Conservation (phyloP, 176 grass and related monocot species). For the Oryza glaberrima region DNA sequence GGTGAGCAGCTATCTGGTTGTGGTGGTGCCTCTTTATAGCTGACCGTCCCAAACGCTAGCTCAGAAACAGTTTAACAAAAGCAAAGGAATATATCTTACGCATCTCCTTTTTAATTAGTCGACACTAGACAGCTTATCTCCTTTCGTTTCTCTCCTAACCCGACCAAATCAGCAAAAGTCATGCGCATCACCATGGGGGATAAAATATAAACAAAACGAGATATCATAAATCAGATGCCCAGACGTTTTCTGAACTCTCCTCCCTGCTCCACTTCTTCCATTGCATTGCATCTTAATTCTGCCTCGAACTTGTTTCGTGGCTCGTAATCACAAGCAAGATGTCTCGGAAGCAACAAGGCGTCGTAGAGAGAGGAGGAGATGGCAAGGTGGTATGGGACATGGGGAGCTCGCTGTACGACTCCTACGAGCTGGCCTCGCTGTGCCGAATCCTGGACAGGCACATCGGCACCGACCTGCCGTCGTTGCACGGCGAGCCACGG, state of each 20-base stretch:
- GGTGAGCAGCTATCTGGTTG: conserved; percentile 32
- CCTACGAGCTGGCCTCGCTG: conserved; percentile 71
- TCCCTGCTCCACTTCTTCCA: background rate
- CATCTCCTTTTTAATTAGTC: background rate
- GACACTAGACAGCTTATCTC: background rate
- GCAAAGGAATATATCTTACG: background rate
- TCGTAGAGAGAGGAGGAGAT: background rate
- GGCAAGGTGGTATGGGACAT: conserved; percentile 55
- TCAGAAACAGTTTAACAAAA: background rate
- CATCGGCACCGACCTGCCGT: conserved; percentile 32
- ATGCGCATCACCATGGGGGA: background rate
- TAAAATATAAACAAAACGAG: background rate
- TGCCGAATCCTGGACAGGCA: conserved; percentile 54
- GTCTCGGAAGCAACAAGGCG: conserved; percentile 16
- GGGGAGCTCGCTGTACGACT: conserved; percentile 78
- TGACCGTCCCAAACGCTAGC: conserved; percentile 19
- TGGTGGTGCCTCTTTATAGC: background rate
- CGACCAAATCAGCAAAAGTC: conserved; percentile 2
- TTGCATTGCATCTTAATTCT: background rate
- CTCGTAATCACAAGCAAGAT: conserved; percentile 19
- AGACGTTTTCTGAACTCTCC: background rate
- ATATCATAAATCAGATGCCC: background rate
- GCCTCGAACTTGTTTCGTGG: conserved; percentile 17
- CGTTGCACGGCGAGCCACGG: background rate
- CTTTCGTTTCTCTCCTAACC: conserved; percentile 19